phyloP scores from a whole-genome alignment of 2,329 filamentous ascomycete species.

The Metarhizium anisopliae region DNA sequence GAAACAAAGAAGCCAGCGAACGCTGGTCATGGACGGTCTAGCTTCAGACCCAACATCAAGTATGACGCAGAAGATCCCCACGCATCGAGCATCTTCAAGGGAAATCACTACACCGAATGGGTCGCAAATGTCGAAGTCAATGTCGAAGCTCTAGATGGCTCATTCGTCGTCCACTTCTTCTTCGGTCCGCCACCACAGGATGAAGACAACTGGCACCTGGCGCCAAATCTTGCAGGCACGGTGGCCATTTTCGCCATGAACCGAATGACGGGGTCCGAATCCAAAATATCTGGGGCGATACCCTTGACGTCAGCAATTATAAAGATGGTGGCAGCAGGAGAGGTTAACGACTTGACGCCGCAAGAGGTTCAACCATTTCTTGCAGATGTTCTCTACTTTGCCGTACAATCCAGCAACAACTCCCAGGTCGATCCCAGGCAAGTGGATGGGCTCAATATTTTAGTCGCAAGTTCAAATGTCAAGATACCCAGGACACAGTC shows the following conservation, averaged over 20 bases:
- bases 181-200: slow-evolving; percentile 44
- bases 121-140: slow-evolving; percentile 55
- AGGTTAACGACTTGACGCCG: slow-evolving; percentile 28
- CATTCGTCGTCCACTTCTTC: slow-evolving; percentile 60
- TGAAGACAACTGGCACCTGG: slow-evolving; percentile 38
- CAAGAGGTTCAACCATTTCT: slow-evolving; percentile 32
- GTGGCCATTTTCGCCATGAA: slow-evolving; percentile 46
- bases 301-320: slow-evolving; percentile 42
- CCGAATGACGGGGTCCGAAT: slow-evolving; percentile 20
- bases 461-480: slow-evolving; percentile 22
- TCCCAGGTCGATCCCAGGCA: slow-evolving; percentile 14
- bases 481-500: slow-evolving; percentile 13
- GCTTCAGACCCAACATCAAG: slow-evolving; percentile 17
- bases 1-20: background rate
- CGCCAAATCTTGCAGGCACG: slow-evolving; percentile 50
- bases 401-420: slow-evolving; percentile 18
- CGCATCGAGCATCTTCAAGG: slow-evolving; percentile 22
- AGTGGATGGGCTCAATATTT: slow-evolving; percentile 21
- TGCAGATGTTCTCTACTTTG: slow-evolving; percentile 25
- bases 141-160: slow-evolving; percentile 50
- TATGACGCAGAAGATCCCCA: slow-evolving; percentile 15
- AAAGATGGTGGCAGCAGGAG: slow-evolving; percentile 27
- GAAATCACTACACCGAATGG: slow-evolving; percentile 51
- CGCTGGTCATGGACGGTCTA: background rate
- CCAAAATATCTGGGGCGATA: slow-evolving; percentile 37